Base-by-base conservation (phyloP, 495 filamentous ascomycete genomes). In the Trichoderma orchidacearum region DNA sequence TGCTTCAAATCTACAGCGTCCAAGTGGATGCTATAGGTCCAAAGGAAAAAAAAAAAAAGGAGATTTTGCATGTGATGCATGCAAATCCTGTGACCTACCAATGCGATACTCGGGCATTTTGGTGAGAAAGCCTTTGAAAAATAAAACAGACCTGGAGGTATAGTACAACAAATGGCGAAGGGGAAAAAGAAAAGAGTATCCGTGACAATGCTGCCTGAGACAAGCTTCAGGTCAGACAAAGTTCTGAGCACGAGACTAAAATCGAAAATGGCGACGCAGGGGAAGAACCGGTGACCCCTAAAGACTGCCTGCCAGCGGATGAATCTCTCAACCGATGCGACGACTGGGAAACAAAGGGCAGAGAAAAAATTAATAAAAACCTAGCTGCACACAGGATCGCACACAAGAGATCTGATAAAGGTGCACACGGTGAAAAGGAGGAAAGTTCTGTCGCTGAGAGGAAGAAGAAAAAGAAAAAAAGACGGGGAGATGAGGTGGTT, bases 51-150 rank as follows among this genome's bases (percentile, higher is more conserved):
- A 9, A 23, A 13, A 31, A 18, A 36, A n/a, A 18, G 38, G 17
- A 51, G 30, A 30, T n/a, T n/a, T n/a, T n/a, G n/a, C n/a, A n/a
- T n/a, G n/a, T n/a, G n/a, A n/a, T n/a, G n/a, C n/a, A n/a, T n/a
- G n/a, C n/a, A n/a, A n/a, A n/a, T n/a, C n/a, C n/a, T n/a, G n/a
- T n/a, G 1, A 53, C 56, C 41, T 38, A 58, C 56, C 56, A 23
- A 58, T 45, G 25, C 56, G 56, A 36, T 58, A 58, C 27, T 53
- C 25, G 5, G 50, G 18, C 56, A 58, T 58, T 0, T 38, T 45
- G 27, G 30, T 25, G 6, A 12, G 0, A 28, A 51, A 18, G 30
- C 18, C 3, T 13, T 48, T 18, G 8, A 9, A 0, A 9, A n/a
- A n/a, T n/a, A n/a, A n/a, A n/a, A n/a, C n/a, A n/a, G n/a, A n/a